Evolutionary conservation across 2,329 filamentous ascomycete genomes (phyloP), one percentile per base, ranked within the genome.

Genomic region (Nigrospora osmanthi): DNA sequence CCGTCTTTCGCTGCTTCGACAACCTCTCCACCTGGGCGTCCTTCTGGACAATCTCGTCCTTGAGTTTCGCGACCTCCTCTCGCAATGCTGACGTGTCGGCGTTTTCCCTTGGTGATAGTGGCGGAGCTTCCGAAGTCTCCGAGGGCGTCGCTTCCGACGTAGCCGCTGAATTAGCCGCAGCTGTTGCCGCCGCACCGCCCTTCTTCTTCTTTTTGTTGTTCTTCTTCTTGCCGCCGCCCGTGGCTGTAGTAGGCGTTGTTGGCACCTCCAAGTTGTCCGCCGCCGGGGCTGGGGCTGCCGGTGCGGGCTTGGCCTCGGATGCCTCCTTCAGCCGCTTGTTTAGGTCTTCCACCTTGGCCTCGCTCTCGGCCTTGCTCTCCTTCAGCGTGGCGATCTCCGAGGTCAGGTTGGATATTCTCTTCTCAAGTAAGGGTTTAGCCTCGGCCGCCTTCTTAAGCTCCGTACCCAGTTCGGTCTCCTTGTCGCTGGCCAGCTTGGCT

Each of bases 151-250:
- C 54, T 44, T 72, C 69, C 16, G 68, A 61, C 9, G 59, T 51
- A 11, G 63, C 55, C 15, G 56, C 55, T 12, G 58, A 54, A 23
- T 55, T 46, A 19, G 54, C 54, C 9, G 58, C 49, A 6, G 57
- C 40, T n/a, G 67, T 63, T 10, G 70, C 64, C 7, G 64, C 61
- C 51, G 77, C 80, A 31, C 74, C 78, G 15, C 78, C 80, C 70
- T 90, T 91, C 76, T 94, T 95, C 71, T 91, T 95, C 61, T 87
- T 87, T 52, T 89, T 94, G 64, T 87, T 90, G 65, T 88, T 94
- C 67, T 89, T 91, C 47, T 75, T 78, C 48, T 71, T 71, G 0
- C 57, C 46, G 1, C 58, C 41, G 4, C 56, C 41, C 2, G 61
- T 39, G 1, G 61, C 36, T 1, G 56, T 32, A 1, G 62, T 34